Base-by-base conservation (phyloP, 2,329 filamentous ascomycete species). In the Aureobasidium uvarum region DNA sequence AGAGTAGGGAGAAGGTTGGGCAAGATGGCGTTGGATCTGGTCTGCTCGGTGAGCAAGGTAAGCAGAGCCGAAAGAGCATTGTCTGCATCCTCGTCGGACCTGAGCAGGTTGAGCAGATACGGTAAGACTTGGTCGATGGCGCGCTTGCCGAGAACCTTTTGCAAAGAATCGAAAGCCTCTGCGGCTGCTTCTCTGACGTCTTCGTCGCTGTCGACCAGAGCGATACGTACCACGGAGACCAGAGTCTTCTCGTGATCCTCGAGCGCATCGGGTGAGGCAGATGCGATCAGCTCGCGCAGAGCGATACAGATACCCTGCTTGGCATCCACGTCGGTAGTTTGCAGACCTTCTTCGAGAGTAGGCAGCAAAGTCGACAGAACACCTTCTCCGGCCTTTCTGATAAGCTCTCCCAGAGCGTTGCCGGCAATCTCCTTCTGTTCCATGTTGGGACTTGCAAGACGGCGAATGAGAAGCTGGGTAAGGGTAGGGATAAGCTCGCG, bases 371-470 rank as follows among this genome's bases (percentile, higher is more conserved):
- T 96, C 28, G 92, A 86, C 68, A 99, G 83, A 66, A 99, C 93
- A 65, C 92, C 90, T 76, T 99, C 95, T 68, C 96, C 95, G 73
- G 95, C 94, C 78, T 96, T 97, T 73, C 95, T 89, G 73, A 99
- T 98, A 70, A 99, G 86, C 76, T 99, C 95, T 74, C 95, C 95
- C 65, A 99, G 84, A 56, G 95, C 92, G 76, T 98, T 98, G 76
- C 94, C 94, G 70, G 96, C 95, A 81, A 99, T 99, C 71, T 96
- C 90, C 81, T 97, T 98, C 78, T 99, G 95, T 77, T 99, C 95
- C 89, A 96, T 93, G 74, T 97, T 98, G 52, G 93, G 90, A 76
- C 93, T 98, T 68, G 92, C 95, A 71, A 99, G 85, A 56, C 95
- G 90, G 67, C 91, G 88, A 75, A 99, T 98, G 71, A 99, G 89